These are phyloP conservation scores for Penicillium sp. DNA, from an alignment of 2,329 filamentous ascomycete species.

Conservation along the genomic window DNA sequence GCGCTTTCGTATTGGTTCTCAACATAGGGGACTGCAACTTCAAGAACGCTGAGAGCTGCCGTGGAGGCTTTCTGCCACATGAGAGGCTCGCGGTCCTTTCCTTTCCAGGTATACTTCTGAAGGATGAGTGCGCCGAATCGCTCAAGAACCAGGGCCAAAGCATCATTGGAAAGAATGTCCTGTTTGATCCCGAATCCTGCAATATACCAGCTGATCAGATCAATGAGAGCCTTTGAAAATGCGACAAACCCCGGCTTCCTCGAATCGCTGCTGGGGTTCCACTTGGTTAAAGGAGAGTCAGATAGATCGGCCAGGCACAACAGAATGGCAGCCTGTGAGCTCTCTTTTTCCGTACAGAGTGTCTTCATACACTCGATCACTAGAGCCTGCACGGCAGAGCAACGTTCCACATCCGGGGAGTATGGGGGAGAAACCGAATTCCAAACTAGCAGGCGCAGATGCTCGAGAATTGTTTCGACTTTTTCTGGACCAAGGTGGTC, in stretches of 20 bases:
- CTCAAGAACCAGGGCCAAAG: slow-evolving; percentile 59
- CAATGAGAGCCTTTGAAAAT: slow-evolving; percentile 76
- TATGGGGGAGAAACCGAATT: slow-evolving; percentile 53
- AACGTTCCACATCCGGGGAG: slow-evolving; percentile 35
- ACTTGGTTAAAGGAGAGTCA: slow-evolving; percentile 49
- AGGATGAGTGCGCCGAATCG: slow-evolving; percentile 64
- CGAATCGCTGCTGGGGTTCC: slow-evolving; percentile 32
- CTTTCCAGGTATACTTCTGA: slow-evolving; percentile 73
- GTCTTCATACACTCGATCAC: slow-evolving; percentile 31
- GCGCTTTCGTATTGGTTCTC: slow-evolving; percentile 35
- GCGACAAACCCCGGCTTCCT: slow-evolving; percentile 77
- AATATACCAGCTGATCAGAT: slow-evolving; percentile 50
- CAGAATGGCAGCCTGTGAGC: slow-evolving; percentile 33
- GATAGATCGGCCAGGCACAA: slow-evolving; percentile 60
- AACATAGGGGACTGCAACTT: slow-evolving; percentile 58
- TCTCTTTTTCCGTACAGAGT: slow-evolving; percentile 33
- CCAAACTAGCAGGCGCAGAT: slow-evolving; percentile 66
- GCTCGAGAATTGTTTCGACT: slow-evolving; percentile 61
- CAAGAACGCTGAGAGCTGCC: slow-evolving; percentile 62
- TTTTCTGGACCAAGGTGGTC: slow-evolving; percentile 56
- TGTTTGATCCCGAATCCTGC: slow-evolving; percentile 43
- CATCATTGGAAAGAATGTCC: slow-evolving; percentile 65
- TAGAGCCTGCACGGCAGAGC: slow-evolving; percentile 32
- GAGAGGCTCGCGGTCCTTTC: slow-evolving; percentile 62
- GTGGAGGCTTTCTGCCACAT: slow-evolving; percentile 78